Base-by-base conservation (phyloP, 768 basidiomycete species). In the Xerocomus potaroensis region DNA sequence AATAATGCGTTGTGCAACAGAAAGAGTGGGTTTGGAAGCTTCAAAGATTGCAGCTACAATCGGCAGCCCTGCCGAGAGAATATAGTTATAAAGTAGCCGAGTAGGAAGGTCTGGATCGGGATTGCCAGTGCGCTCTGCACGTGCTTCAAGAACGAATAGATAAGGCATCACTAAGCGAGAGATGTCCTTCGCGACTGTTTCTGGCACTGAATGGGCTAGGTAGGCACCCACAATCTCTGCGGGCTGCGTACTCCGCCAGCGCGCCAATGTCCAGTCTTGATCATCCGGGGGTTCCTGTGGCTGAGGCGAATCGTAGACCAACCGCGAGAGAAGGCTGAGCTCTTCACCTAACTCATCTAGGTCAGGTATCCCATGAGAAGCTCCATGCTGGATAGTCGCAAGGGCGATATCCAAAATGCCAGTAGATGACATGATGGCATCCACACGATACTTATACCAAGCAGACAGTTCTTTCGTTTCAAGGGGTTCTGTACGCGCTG, bases 331-430 rank as follows among this genome's bases (percentile, higher is more conserved):
- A 7, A 98, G 78, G 53, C 82, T 87, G 32, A 98, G 77, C 43
- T 98, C 94, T 69, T 97, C 95, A 2, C 93, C 95, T 3, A 93
- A 66, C 58, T 83, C 81, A 55, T 95, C 94, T 33, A 99, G 76
- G 1, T 72, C 80, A 16, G 81, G 76, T 11, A 96, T 72, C 12
- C 85, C 86, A 55, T 81, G 80, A 8, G 91, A 84, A 10, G 87
- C 92, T 12, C 83, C 93, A 53, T 95, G 83, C 62, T 96, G 94
- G 8, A 91, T 76, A 36, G 86, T 73, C 7, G 80, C 78, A 16
- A 98, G 73, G 4, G 92, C 90, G 27, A 80, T 65, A 56, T 93
- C 87, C 34, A 93, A 69, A 68, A 91, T 77, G 1, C 92, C 93
- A 0, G 84, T 82, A 0, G 72, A 69, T 7, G 70, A 62, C 22